Base-by-base conservation (phyloP, 257 asterid species). In the Jacaranda copaia region DNA sequence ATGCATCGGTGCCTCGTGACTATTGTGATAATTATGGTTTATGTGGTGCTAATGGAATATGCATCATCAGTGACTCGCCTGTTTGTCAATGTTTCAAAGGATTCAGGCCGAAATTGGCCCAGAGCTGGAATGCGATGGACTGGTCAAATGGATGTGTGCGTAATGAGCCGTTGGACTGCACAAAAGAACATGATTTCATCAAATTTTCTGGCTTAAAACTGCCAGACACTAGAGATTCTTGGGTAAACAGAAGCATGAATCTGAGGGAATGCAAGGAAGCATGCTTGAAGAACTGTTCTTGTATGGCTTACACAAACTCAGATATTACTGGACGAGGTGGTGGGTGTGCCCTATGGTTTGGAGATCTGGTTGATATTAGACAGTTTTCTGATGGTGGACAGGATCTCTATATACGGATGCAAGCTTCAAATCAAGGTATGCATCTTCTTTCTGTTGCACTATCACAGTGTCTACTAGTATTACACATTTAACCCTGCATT, bases 301-400 rank as follows among this genome's bases (percentile, higher is more conserved):
- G 85, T 68, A 81, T 68, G 80, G 85, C 85, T 60, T 82, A 82
- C 77, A 58, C 85, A 63, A 82, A 82, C 38, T 74, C 46, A 15
- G 71, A 82, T 73, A 63, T 78, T 65, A 71, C 79, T 18, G 85
- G 81, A 76, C 48, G 20, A 71, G 84, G 76, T 19, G 72, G 64
- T 65, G 76, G 79, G 16, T 77, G 85, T 76, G 72, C 62, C 35
- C 81, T 72, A 13, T 81, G 85, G 85, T 81, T 76, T 61, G 72
- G 75, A 2, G 75, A 72, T 66, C 43, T 81, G 42, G 65, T 81
- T 55, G 61, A 55, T 16, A 16, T 55, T 5, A 55, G 61, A 16
- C 61, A 5, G 32, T 55, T 55, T 6, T 55, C 32, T 55, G 61
- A 55, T 55, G 61, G 61, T 0, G 61, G 61, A 5, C 61, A 55